A percentile compares a stretch with the other conserved stretches of the same genome.
These are phyloP conservation scores for Geotrichum candidum DNA, from an alignment of 1,139 yeast species.

Conservation along the genomic window DNA sequence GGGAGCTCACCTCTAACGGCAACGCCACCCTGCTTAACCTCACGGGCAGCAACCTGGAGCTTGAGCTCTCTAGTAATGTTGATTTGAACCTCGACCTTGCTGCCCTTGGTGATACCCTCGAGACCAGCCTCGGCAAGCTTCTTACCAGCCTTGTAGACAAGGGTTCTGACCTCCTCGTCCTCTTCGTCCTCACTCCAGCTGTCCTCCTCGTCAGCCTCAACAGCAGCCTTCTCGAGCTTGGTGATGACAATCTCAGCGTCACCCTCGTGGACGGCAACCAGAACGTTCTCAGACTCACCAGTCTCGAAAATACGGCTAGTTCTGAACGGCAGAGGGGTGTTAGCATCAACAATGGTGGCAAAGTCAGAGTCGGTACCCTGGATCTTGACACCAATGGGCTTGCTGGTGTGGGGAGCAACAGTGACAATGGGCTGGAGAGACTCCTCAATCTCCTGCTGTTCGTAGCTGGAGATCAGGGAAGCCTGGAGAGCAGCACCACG, in stretches of 20 bases:
- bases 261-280: constrained; percentile 78
- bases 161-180: constrained; percentile 71
- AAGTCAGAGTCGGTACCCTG: constrained; percentile 52
- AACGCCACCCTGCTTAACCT: constrained; percentile 59
- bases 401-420: constrained; percentile 79
- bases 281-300: constrained; percentile 48
- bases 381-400: constrained; percentile 80
- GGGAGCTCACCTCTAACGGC: constrained; percentile 31
- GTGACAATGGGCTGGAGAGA: constrained; percentile 80
- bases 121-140: constrained; percentile 75
- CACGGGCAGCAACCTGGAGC: constrained; percentile 79
- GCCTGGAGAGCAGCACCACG: constrained; percentile 99
- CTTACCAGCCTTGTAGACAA: constrained; percentile 67
- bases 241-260: constrained; percentile 73
- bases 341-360: constrained; percentile 67
- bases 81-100: constrained; percentile 69
- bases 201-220: constrained; percentile 47
- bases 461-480: constrained; percentile 74
- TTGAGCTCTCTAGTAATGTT: constrained; percentile 82
- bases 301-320: constrained; percentile 60
- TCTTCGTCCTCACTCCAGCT: constrained; percentile 58
- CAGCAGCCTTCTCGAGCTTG: constrained; percentile 57
- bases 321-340: constrained; percentile 90
- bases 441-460: constrained; percentile 79
- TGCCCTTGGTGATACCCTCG: constrained; percentile 63